Conservation (phyloP, 768 basidiomycete species). For the Xerocomellus intermedius region DNA sequence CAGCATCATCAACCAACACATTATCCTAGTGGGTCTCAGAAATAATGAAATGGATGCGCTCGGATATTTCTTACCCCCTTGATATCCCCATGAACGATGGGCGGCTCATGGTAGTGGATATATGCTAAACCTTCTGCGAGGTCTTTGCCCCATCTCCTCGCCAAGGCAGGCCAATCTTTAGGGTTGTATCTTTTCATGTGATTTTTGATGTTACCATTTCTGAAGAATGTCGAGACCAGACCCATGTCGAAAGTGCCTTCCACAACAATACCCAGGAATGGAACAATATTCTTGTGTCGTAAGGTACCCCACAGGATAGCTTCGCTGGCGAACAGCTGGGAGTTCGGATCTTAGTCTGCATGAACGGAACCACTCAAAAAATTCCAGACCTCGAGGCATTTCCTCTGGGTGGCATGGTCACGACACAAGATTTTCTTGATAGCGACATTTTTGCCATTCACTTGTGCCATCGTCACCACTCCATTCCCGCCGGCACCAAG, state of each 20-base stretch:
- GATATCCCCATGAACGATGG: conserved; percentile 41
- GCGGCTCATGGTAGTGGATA: conserved; percentile 24
- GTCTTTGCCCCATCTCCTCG: conserved; percentile 10
- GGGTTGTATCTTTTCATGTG: not conserved
- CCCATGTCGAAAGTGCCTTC: conserved; percentile 11
- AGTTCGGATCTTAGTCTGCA: not conserved
- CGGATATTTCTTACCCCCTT: conserved; percentile 31
- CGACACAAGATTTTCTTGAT: conserved; percentile 25
- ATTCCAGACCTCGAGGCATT: conserved; percentile 14
- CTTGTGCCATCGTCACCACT: conserved; percentile 18
- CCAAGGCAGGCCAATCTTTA: conserved; percentile 3
- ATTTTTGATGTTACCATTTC: conserved; percentile 17
- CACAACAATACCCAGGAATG: conserved; percentile 21
- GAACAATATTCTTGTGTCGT: conserved; percentile 27
- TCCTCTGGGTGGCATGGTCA: not conserved
- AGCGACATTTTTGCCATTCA: conserved; percentile 15
- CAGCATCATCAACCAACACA: conserved; percentile 16
- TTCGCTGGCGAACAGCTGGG: conserved; percentile 25
- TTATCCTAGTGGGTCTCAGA: conserved; percentile 22
- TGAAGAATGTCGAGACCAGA: conserved; percentile 25
- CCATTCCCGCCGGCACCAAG: conserved; percentile 20
- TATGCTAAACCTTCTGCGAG: conserved; percentile 24
- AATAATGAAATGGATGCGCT: not conserved
- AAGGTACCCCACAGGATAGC: conserved; percentile 30
- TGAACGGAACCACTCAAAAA: not conserved